Evolutionary conservation across 306 rosid genomes (phyloP), one percentile per base, ranked within the genome.

Genomic region (Vachellia collinsii): DNA sequence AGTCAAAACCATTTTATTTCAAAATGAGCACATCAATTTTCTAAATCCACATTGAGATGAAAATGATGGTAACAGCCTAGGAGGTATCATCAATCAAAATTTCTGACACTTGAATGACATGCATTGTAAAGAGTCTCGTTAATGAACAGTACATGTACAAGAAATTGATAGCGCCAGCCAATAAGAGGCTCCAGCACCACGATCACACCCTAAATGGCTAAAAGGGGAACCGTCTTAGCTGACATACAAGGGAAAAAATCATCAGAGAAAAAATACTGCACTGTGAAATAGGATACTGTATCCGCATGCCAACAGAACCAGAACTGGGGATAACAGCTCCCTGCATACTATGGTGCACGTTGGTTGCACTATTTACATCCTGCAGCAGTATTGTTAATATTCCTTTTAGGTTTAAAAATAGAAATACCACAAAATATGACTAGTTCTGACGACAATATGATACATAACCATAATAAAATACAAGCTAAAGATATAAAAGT

Each of bases 311-410:
- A 75, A 96, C 91, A 19, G 98, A 92, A 65, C 99, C 99, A 63
- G 99, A 96, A 87, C 99, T 96, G 59, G 97, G 98, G 73, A 93
- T 93, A 86, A 96, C 98, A 48, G 97, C 99, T 78, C 99, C 99
- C 90, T 96, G 99, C 86, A 96, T 86, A 88, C 56, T 91, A 68
- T 87, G 98, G 88, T 96, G 99, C 38, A 96, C 98, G 77, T 88
- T 89, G 80, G 88, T 86, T 70, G 99, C 99, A 77, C 94, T 90
- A 86, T 93, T 96, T 77, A 96, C 82, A 77, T 96, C 98, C 99
- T 96, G 97, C 85, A 80, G 63, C 22, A 51, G 54, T 80, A 75
- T 74, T 36, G 73, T 20, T 11, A 66, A 77, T 50, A n/a, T 9
- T 59, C n/a, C 58, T 76, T 44, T 48, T 38, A 25, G 74, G 41